Evolutionary conservation across 2,329 filamentous ascomycete genomes (phyloP).

Genomic region (Arthrobotrys conoides): DNA sequence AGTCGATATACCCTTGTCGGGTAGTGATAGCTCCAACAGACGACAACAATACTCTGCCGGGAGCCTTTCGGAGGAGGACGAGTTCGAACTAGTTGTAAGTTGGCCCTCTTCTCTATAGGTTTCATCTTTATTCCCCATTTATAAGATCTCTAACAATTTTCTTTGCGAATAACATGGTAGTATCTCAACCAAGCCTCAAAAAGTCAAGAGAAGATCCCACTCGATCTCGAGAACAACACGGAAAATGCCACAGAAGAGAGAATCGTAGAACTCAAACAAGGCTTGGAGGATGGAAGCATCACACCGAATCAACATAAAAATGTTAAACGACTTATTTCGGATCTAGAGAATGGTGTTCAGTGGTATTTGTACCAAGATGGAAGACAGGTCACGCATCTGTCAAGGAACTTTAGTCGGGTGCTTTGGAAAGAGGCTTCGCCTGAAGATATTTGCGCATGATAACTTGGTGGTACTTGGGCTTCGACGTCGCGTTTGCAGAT

Average conservation of each 20-base stretch:
- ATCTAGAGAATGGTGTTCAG: constrained; percentile 16
- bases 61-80: constrained; percentile 4
- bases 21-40: not conserved
- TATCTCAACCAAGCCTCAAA: not conserved
- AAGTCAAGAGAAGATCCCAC: not conserved
- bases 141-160: not conserved
- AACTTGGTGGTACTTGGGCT: too few species aligned
- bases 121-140: not conserved
- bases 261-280: constrained; percentile 21
- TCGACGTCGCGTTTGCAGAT: too few species aligned
- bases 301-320: constrained; percentile 29
- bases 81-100: constrained; percentile 7
- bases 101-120: not conserved
- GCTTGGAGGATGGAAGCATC: constrained; percentile 6
- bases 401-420: constrained; percentile 33
- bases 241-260: constrained; percentile 1
- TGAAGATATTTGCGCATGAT: constrained; percentile 3
- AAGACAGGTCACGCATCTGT: constrained; percentile 11
- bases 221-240: not conserved
- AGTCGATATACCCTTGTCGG: not conserved
- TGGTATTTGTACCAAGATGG: constrained; percentile 36
- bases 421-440: constrained; percentile 17
- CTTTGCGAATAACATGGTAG: not conserved
- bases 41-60: not conserved
- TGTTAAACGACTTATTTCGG: constrained; percentile 16